Evolutionary conservation across 2,329 filamentous ascomycete genomes (phyloP), one percentile per base, ranked within the genome.

Genomic region (Monascus ruber): DNA sequence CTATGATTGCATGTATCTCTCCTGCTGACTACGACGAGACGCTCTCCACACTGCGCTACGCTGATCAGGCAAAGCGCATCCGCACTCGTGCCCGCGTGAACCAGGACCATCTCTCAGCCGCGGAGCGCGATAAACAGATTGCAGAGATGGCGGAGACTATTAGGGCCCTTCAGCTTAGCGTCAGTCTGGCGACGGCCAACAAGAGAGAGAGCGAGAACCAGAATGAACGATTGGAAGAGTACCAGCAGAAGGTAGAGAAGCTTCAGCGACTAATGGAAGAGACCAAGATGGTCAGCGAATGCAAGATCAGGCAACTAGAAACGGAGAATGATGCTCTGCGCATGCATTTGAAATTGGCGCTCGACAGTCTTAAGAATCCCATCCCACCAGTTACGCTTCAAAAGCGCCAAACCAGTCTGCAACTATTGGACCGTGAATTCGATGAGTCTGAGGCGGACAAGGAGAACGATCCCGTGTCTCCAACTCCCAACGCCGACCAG

Each of bases 251-350:
- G 53, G 91, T 98, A 11, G 74, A 78, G 35, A 77, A 82, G 41
- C 87, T 98, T 83, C 87, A 96, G 62, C 80, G 88, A 43, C 77
- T 94, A 62, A 95, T 95, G 88, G 88, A 96, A 60, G 91, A 98
- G 66, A 83, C 81, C 46, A 79, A 83, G 43, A 82, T 93, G 60
- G 84, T 96, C 9, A 81, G 84, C 26, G 89, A 96, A 58, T 86
- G 83, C 68, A 95, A 94, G 72, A 94, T 98, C 58, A 81, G 86
- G 49, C 85, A 83, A 47, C 67, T 98, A 39, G 83, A 84, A 60
- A 88, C 84, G 1, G 79, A 98, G 68, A 95, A 94, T 46, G 89
- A 95, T 55, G 84, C 88, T 0, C 65, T 96, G 52, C 75, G 87
- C 45, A 72, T 91, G 43, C 91, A 98, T 63, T 70, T 98, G 37